These are phyloP conservation scores for Endocladia muricata DNA, from an alignment of 31 red algal species.

Conservation along the genomic window DNA sequence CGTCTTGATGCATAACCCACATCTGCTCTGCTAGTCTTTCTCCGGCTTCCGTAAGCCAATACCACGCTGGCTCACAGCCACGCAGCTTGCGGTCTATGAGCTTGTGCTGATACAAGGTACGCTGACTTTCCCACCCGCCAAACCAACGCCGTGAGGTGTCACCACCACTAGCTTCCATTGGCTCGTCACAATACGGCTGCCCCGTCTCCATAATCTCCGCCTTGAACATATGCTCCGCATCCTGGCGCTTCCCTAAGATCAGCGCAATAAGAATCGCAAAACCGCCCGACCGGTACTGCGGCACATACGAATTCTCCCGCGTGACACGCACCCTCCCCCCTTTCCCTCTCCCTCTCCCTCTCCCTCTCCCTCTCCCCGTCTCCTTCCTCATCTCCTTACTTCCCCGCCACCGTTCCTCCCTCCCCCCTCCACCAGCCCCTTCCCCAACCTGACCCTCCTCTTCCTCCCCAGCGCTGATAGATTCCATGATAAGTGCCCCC, in stretches of 20 bases:
- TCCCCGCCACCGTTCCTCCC: no score
- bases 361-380: not conserved
- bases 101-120: slow-evolving; percentile 21
- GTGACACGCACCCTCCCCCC: not conserved
- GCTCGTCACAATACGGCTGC: slow-evolving; percentile 19
- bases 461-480: not conserved
- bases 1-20: not conserved
- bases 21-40: not conserved
- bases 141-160: slow-evolving; percentile 6
- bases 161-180: not conserved
- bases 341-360: not conserved
- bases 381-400: not conserved
- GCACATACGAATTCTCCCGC: slow-evolving; percentile 31
- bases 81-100: slow-evolving; percentile 31
- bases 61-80: slow-evolving; percentile 31
- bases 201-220: slow-evolving; percentile 17
- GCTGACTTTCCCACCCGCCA: slow-evolving; percentile 35
- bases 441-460: not conserved
- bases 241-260: slow-evolving; percentile 12
- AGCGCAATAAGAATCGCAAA: slow-evolving; percentile 66
- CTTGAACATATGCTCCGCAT: slow-evolving; percentile 8
- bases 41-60: slow-evolving; percentile 36
- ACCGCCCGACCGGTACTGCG: slow-evolving; percentile 29
- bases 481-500: no score
- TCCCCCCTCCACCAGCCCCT: not conserved